Conservation (phyloP, 2,329 filamentous ascomycete genomes). For the Achaetomium macrosporum region DNA sequence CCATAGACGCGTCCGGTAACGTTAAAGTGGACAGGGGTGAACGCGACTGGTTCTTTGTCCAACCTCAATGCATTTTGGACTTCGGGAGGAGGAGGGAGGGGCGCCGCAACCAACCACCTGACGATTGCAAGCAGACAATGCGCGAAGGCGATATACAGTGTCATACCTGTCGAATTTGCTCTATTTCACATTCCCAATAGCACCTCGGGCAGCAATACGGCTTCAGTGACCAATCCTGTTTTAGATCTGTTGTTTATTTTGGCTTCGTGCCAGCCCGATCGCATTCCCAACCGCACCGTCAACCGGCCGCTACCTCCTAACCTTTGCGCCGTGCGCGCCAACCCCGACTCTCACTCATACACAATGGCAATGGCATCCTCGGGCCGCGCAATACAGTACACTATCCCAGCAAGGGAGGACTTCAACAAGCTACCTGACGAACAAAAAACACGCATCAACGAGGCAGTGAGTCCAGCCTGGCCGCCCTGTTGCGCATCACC, state of each 20-base stretch:
- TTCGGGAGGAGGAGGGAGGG: conserved; percentile 11
- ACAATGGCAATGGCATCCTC: conserved; percentile 20
- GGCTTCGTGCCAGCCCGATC: not conserved
- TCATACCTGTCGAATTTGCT: conserved; percentile 1
- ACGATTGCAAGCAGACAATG: conserved; percentile 4
- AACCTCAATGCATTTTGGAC: not conserved
- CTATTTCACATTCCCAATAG: conserved; percentile 2
- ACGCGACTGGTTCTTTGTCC: conserved; percentile 8
- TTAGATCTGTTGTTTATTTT: not conserved
- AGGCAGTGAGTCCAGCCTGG: conserved; percentile 61
- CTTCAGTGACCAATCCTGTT: conserved; percentile 5
- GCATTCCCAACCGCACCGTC: not conserved
- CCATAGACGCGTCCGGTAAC: conserved; percentile 8
- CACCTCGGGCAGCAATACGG: conserved; percentile 1
- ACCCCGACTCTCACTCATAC: not conserved
- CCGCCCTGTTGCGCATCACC: not conserved
- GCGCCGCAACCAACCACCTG: conserved; percentile 2
- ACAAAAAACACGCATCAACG: conserved; percentile 86
- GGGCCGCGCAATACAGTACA: conserved; percentile 25
- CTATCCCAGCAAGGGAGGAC: conserved; percentile 31
- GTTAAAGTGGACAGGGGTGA: conserved; percentile 16
- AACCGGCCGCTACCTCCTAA: not conserved
- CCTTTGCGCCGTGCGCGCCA: conserved; percentile 1
- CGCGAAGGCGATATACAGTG: not conserved
- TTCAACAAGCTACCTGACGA: conserved; percentile 64